Base-by-base conservation (phyloP, 2,329 filamentous ascomycete species). In the Camptophora hylomeconis region DNA sequence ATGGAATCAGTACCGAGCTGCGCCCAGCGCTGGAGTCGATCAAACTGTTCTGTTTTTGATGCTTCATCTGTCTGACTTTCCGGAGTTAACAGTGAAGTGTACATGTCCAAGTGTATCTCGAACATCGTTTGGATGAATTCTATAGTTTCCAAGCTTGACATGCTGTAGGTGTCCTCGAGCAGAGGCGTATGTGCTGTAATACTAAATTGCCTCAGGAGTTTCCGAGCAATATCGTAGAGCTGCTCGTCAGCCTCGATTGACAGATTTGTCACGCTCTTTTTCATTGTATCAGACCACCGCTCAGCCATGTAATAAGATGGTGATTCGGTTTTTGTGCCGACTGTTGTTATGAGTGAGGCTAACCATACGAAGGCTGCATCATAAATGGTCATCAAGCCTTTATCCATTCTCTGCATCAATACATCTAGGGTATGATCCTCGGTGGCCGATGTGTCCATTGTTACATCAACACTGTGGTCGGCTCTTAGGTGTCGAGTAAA, bases 71-170 rank as follows among this genome's bases (percentile, higher is more conserved):
- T 61, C 14, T 68, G 62, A 40, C 66, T 75, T 39, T 63, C 65
- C 0, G 70, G 65, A 38, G 67, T 67, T 27, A 68, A 75, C 41
- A 76, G 70, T n/a, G 67, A 54, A 5, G 66, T 66, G 46, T 72
- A 76, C 6, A 76, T 57, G 44, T 80, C 75, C 5, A 80, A 58
- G 43, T 80, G 75, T 17, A 80, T 52, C 47, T 80, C 75, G 40
- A 75, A 77, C 3, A 80, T 52, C 2, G 64, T 63, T 45, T 80
- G 61, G 2, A 66, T 53, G 47, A 45, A 30, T 20, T 41, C 40
- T 13, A 35, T 34, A 10, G 20, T 18, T 7, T 14, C 45, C 2
- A 41, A 32, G 1, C 17, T 35, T 20, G 13, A 18, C 17, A n/a
- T n/a, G 8, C 5, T 14, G 4, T 14, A 20, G n/a, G n/a, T n/a